These are phyloP conservation scores for Penicillium sp. DNA, from an alignment of 2,329 filamentous ascomycete species.

Conservation along the genomic window DNA sequence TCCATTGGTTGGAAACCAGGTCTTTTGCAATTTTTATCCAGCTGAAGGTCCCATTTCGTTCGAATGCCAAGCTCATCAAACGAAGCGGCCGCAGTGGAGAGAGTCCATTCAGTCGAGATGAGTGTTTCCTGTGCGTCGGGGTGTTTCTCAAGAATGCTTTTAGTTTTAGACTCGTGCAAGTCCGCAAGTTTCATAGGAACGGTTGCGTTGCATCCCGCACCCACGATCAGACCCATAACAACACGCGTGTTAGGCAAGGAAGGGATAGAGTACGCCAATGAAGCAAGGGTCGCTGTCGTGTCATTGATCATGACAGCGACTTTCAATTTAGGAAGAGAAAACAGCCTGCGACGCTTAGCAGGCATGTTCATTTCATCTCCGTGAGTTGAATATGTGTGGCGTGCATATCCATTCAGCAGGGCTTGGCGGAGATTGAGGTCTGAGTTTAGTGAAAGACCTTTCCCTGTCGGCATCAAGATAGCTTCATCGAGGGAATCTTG, in stretches of 20 bases:
- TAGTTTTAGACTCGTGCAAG: slow-evolving; percentile 54
- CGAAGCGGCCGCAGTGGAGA: slow-evolving; percentile 59
- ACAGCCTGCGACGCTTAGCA: slow-evolving; percentile 24
- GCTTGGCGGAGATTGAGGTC: slow-evolving; percentile 30
- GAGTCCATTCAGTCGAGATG: slow-evolving; percentile 73
- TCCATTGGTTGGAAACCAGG: slow-evolving; percentile 70
- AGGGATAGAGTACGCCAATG: slow-evolving; percentile 61
- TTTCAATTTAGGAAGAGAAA: slow-evolving; percentile 51
- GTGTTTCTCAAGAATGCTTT: slow-evolving; percentile 37
- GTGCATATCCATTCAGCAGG: slow-evolving; percentile 32
- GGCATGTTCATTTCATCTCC: slow-evolving; percentile 15
- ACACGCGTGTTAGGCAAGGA: slow-evolving; percentile 52
- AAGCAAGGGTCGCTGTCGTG: slow-evolving; percentile 67
- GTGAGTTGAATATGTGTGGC: slow-evolving; percentile 34
- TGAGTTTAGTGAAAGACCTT: slow-evolving; percentile 40
- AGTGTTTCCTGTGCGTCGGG: slow-evolving; percentile 52
- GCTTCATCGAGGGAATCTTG: slow-evolving; percentile 45
- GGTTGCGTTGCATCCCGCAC: slow-evolving; percentile 68
- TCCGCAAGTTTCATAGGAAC: slow-evolving; percentile 56
- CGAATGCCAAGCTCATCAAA: slow-evolving; percentile 54
- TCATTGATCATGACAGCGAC: slow-evolving; percentile 70
- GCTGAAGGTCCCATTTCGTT: slow-evolving; percentile 57
- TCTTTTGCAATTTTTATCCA: slow-evolving; percentile 55
- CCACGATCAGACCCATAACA: slow-evolving; percentile 67
- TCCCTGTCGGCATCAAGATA: slow-evolving; percentile 46